A percentile compares a stretch with the other conserved stretches of the same genome.
These are phyloP conservation scores for Tylopilus vinaceipallidus DNA, from an alignment of 768 basidiomycete genomes.

Conservation along the genomic window DNA sequence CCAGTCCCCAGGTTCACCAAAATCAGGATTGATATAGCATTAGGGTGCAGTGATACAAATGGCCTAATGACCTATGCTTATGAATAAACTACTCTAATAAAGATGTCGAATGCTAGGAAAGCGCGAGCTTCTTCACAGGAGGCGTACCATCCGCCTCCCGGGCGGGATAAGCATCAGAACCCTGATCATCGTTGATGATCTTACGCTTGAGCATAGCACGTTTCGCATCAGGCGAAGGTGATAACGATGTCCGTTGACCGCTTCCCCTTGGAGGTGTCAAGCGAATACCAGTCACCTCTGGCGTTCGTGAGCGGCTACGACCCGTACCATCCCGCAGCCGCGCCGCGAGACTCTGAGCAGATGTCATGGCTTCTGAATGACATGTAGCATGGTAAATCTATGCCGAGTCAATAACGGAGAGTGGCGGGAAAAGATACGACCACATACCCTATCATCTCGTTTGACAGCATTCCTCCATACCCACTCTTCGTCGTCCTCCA, in stretches of 20 bases:
- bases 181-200: slow-evolving; percentile 50
- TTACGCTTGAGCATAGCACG: slow-evolving; percentile 72
- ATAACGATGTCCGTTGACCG: slow-evolving; percentile 38
- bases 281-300: slow-evolving; percentile 48
- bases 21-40: slow-evolving; percentile 11
- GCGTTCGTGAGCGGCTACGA: slow-evolving; percentile 75
- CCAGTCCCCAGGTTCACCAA: neutral
- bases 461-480: slow-evolving; percentile 91
- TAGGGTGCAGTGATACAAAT: slow-evolving; percentile 27
- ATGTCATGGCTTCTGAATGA: slow-evolving; percentile 74
- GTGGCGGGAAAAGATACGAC: neutral
- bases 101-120: slow-evolving; percentile 32
- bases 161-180: slow-evolving; percentile 31
- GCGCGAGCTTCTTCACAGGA: slow-evolving; percentile 64
- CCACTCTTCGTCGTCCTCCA: slow-evolving; percentile 98
- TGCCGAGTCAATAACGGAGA: slow-evolving; percentile 1
- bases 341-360: slow-evolving; percentile 62
- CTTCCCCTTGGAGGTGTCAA: slow-evolving; percentile 37
- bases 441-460: slow-evolving; percentile 76
- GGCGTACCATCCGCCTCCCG: slow-evolving; percentile 50
- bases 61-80: slow-evolving; percentile 21
- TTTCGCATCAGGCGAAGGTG: slow-evolving; percentile 53
- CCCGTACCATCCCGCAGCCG: slow-evolving; percentile 61
- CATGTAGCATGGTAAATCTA: slow-evolving; percentile 96
- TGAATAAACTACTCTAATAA: slow-evolving; percentile 36